Percentiles rank a stretch among this genome's conserved stretches.
Conservation (phyloP, 805 yeast genomes). For the Metschnikowia hibisci region DNA sequence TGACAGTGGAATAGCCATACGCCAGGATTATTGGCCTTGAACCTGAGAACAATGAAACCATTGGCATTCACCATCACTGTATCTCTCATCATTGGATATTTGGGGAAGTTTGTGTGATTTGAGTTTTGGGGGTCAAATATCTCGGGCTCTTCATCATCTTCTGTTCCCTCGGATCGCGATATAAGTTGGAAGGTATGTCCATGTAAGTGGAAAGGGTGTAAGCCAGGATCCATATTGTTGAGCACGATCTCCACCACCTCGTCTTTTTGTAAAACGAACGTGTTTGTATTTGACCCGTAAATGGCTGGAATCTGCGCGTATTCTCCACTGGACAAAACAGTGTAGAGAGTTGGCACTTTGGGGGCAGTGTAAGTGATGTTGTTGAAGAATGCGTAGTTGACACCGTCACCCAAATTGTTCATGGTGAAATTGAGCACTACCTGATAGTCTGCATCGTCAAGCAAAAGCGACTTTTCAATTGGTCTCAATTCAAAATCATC, state of each 20-base stretch:
- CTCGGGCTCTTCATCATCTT: slow-evolving; percentile 52
- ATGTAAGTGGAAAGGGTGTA: slow-evolving; percentile 76
- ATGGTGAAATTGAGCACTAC: slow-evolving; percentile 57
- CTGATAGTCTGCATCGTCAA: slow-evolving; percentile 58
- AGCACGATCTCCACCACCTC: slow-evolving; percentile 73
- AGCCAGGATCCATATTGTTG: slow-evolving; percentile 76
- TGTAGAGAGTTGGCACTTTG: slow-evolving; percentile 63
- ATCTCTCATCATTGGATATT: slow-evolving; percentile 64
- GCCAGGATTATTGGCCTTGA: slow-evolving; percentile 85
- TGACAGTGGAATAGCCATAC: slow-evolving; percentile 95
- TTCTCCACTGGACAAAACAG: slow-evolving; percentile 60
- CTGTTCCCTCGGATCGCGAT: slow-evolving; percentile 47
- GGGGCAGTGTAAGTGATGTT: slow-evolving; percentile 62
- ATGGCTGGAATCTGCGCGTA: slow-evolving; percentile 53
- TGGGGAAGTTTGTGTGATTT: slow-evolving; percentile 45
- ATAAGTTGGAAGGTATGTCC: slow-evolving; percentile 69
- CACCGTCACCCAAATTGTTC: slow-evolving; percentile 71
- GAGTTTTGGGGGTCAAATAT: slow-evolving; percentile 43
- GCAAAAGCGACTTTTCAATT: slow-evolving; percentile 44
- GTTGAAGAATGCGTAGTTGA: slow-evolving; percentile 74
- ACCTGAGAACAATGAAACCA: slow-evolving; percentile 66
- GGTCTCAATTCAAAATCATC: slow-evolving; percentile 84
- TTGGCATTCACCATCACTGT: slow-evolving; percentile 64
- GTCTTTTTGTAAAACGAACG: slow-evolving; percentile 54
- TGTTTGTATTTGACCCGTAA: slow-evolving; percentile 69